Evolutionary conservation across 192 early-diverging fungal genomes (phyloP).

Genomic region (Phlyctochytrium bullatum): DNA sequence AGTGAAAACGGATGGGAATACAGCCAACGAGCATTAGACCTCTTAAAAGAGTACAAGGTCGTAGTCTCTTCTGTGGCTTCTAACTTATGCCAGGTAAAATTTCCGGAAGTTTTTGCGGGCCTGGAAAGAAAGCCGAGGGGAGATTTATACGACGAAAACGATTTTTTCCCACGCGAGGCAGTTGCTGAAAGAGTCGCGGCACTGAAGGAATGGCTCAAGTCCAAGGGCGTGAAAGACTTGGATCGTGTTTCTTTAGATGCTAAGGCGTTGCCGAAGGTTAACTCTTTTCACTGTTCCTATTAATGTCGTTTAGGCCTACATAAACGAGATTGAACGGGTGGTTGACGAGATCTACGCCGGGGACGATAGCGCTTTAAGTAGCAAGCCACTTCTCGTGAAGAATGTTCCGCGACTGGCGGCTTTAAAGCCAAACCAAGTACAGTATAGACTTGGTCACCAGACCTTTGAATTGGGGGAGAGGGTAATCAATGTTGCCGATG

Average conservation of each 20-base stretch:
- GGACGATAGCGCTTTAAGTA: slow-evolving; percentile 8
- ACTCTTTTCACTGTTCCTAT: not conserved
- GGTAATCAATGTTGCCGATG: slow-evolving; percentile 68
- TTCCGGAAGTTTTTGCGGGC: slow-evolving; percentile 60
- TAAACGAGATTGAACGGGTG: slow-evolving; percentile 56
- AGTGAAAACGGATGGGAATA: slow-evolving; percentile 79
- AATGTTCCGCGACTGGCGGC: slow-evolving; percentile 57
- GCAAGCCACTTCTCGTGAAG: slow-evolving; percentile 37
- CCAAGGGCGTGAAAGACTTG: slow-evolving; percentile 60
- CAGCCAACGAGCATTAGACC: slow-evolving; percentile 69
- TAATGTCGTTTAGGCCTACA: slow-evolving; percentile 32
- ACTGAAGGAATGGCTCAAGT: slow-evolving; percentile 67
- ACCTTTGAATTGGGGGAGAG: slow-evolving; percentile 85
- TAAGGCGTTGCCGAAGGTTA: slow-evolving; percentile 63
- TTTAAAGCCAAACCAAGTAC: slow-evolving; percentile 78
- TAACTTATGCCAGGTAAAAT: slow-evolving; percentile 29
- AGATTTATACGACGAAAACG: slow-evolving; percentile 61
- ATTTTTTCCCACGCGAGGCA: slow-evolving; percentile 53
- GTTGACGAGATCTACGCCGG: slow-evolving; percentile 46
- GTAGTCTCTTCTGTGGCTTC: not conserved
- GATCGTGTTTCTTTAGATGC: slow-evolving; percentile 61
- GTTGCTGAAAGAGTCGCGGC: slow-evolving; percentile 45
- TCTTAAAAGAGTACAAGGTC: slow-evolving; percentile 73
- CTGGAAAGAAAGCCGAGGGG: slow-evolving; percentile 26
- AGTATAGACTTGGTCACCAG: slow-evolving; percentile 70